These are phyloP conservation scores for Aureobasidium sp. DNA, from an alignment of 2,329 filamentous ascomycete genomes.

Conservation along the genomic window DNA sequence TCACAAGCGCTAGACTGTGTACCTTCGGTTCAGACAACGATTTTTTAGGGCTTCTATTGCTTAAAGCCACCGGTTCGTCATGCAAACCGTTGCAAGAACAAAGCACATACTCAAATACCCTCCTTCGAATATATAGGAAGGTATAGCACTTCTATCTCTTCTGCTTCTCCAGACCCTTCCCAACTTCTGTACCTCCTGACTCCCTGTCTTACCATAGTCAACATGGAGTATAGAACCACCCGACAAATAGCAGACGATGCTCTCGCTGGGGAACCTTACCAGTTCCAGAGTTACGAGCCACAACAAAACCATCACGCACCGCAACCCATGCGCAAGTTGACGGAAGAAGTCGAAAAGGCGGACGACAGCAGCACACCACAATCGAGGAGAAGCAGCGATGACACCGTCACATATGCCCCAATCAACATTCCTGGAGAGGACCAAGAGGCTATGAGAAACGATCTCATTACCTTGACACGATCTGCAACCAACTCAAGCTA, in stretches of 20 bases:
- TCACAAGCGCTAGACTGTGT: background rate
- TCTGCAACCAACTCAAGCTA: slow-evolving; percentile 25
- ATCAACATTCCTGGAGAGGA: slow-evolving; percentile 1
- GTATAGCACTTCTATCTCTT: background rate
- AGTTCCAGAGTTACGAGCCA: background rate
- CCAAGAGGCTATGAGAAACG: background rate
- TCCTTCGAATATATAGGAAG: background rate
- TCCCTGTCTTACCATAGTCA: background rate
- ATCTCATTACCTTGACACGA: background rate
- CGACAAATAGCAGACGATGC: background rate
- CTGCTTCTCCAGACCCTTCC: background rate
- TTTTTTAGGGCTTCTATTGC: background rate
- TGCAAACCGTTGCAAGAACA: background rate
- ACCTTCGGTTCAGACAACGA: background rate
- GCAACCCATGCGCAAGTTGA: too few species aligned
- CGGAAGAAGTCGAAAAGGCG: background rate
- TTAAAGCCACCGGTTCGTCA: background rate
- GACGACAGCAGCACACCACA: background rate
- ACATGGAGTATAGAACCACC: slow-evolving; percentile 2
- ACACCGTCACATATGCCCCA: background rate
- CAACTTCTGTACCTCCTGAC: background rate
- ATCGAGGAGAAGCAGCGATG: background rate
- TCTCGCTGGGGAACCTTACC: background rate
- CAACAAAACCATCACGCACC: background rate
- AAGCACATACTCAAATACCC: background rate